Base-by-base conservation (phyloP, 2,329 filamentous ascomycete genomes). In the Xylariales sp. region DNA sequence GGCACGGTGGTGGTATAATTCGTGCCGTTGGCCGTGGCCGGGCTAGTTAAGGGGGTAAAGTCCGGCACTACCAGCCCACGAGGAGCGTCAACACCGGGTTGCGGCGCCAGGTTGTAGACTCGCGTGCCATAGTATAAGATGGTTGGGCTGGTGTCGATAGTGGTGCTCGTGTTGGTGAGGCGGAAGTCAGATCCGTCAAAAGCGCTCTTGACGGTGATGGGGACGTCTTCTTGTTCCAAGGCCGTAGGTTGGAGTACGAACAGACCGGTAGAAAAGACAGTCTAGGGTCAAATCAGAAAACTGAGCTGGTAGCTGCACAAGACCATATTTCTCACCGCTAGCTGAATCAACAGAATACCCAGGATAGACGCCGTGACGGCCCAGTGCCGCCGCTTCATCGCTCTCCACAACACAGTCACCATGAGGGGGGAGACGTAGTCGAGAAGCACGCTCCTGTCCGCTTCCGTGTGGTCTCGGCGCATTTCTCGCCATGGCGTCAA, bases 401-500 rank as follows among this genome's bases (percentile, higher is more conserved):
- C 59, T 46, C 64, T 55, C 53, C 58, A 69, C 1, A 66, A 16
- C 3, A 28, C 28, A 8, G 30, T 57, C 1, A 50, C 5, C 30
- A 56, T 59, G 30, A 49, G 28, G 18, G 67, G 67, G 14, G 67
- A 66, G 39, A 69, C 53, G 36, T 69, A 69, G 10, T 69, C 63
- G 1, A 69, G 32, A 39, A 69, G 64, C n/a, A 69, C 36, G 18
- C 67, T 68, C 34, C 54, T 58, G 18, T 58, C 58, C 4, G 65
- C 62, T 32, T 60, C 18, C 9, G 62, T 53, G 9, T 49, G 58
- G 14, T 56, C 65, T n/a, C 36, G 62, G 3, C 65, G 62, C 49
- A 70, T 65, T 39, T 69, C 63, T 52, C 59, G 16, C 69, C 69
- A 69, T 23, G 68, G 68, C n/a, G 46, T 66, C 2, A 69, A 45